phyloP scores from a whole-genome alignment of 371 early-diverging fungal species.

The Actinomortierella wolfii region DNA sequence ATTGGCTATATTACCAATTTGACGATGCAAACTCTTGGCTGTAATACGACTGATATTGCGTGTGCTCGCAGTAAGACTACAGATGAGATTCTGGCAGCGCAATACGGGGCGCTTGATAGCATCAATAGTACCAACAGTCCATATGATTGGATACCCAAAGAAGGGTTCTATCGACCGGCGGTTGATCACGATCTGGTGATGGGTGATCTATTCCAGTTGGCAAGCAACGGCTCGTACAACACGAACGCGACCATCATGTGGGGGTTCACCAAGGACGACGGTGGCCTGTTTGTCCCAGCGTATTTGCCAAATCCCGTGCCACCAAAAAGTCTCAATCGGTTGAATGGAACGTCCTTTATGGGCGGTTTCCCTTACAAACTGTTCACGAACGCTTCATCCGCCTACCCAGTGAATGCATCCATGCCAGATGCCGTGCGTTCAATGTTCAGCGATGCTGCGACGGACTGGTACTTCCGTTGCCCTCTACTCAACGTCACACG shows the following conservation, averaged over 20 bases:
- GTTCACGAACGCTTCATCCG: slow-evolving; percentile 10
- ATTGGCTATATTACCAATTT: too few relatives aligned
- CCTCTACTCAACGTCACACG: slow-evolving; percentile 17
- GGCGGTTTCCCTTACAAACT: background rate
- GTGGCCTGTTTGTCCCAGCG: background rate
- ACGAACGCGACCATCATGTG: slow-evolving; percentile 27
- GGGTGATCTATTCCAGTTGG: slow-evolving; percentile 19
- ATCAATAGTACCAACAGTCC: background rate
- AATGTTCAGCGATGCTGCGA: background rate
- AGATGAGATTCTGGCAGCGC: slow-evolving; percentile 2
- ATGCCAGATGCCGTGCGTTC: slow-evolving; percentile 18
- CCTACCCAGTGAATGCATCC: slow-evolving; percentile 13
- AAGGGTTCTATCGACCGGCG: slow-evolving; percentile 8
- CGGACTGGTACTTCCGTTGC: slow-evolving; percentile 23
- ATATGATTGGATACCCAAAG: slow-evolving; percentile 7
- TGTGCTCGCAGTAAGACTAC: slow-evolving; percentile 26
- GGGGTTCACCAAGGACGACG: slow-evolving; percentile 24
- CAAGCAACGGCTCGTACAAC: slow-evolving; percentile 17
- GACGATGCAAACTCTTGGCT: slow-evolving; percentile 8
- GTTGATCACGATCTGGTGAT: slow-evolving; percentile 17
- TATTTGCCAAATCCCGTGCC: slow-evolving; percentile 10
- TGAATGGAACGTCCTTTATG: background rate
- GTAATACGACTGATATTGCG: slow-evolving; percentile 9
- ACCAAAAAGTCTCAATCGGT: background rate
- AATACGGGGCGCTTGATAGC: background rate